These are phyloP conservation scores for Trapa bicornis DNA, from an alignment of 345 rosid genomes.

Conservation along the genomic window DNA sequence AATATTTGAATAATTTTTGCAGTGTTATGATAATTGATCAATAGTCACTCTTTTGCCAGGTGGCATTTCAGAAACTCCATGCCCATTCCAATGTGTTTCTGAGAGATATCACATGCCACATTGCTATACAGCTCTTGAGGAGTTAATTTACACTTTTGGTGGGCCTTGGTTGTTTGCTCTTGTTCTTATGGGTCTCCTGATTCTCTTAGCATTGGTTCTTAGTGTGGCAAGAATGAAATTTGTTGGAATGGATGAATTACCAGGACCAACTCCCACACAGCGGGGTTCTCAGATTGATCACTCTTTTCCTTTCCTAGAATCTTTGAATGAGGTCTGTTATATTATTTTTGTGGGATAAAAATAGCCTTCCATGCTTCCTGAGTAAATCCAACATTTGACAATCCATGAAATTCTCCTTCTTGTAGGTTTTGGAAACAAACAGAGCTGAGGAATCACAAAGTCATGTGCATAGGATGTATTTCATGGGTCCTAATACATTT, in stretches of 20 bases:
- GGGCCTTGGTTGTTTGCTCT: slow-evolving; percentile 97
- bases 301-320: slow-evolving; percentile 95
- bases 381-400: slow-evolving; percentile 5
- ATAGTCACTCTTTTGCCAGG: slow-evolving; percentile 34
- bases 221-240: slow-evolving; percentile 98
- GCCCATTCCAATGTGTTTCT: slow-evolving; percentile 81
- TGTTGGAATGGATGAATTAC: slow-evolving; percentile 89
- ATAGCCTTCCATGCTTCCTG: neutral
- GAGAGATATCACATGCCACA: slow-evolving; percentile 95
- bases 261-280: slow-evolving; percentile 85
- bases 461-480: slow-evolving; percentile 96
- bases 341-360: neutral
- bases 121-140: slow-evolving; percentile 95
- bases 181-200: slow-evolving; percentile 71
- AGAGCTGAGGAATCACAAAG: slow-evolving; percentile 93
- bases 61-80: slow-evolving; percentile 78
- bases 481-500: slow-evolving; percentile 93
- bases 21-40: neutral
- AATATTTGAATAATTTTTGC: neutral
- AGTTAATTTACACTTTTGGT: slow-evolving; percentile 93
- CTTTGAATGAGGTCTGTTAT: slow-evolving; percentile 77
- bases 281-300: slow-evolving; percentile 89
- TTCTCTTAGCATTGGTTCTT: slow-evolving; percentile 87
- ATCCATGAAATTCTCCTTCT: slow-evolving; percentile 6
- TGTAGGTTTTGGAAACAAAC: slow-evolving; percentile 91